A percentile compares a stretch with the other conserved stretches of the same genome.
Conservation (phyloP, 2,329 filamentous ascomycete genomes). For the Tolypocladium pustulatum region DNA sequence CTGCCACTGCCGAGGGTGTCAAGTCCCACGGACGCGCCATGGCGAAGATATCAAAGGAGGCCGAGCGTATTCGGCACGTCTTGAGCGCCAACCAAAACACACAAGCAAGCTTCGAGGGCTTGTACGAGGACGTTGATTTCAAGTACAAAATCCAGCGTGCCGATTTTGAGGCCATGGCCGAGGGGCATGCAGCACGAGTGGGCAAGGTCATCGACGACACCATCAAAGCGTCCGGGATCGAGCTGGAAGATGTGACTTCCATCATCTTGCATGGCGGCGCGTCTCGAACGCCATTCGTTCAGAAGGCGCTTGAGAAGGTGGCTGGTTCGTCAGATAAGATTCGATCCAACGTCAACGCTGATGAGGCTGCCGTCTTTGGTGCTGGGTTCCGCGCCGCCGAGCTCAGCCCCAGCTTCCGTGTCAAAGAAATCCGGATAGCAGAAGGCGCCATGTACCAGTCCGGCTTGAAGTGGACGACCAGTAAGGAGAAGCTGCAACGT, state of each 20-base stretch:
- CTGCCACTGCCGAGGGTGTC: conserved; percentile 52
- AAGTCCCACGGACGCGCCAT: conserved; percentile 71
- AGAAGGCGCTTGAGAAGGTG: conserved; percentile 72
- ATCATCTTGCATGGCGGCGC: conserved; percentile 89
- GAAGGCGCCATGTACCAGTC: conserved; percentile 67
- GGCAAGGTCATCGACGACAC: conserved; percentile 61
- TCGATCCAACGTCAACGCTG: conserved; percentile 88
- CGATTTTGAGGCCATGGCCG: conserved; percentile 71
- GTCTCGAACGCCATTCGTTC: conserved; percentile 86
- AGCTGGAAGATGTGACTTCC: conserved; percentile 69
- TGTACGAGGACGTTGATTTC: conserved; percentile 90
- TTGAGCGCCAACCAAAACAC: conserved; percentile 88
- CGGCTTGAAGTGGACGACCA: conserved; percentile 62
- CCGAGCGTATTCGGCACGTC: conserved; percentile 76
- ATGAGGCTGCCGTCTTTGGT: conserved; percentile 92
- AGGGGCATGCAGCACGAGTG: conserved; percentile 58
- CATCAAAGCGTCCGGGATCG: conserved; percentile 61
- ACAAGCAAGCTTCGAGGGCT: conserved; percentile 68
- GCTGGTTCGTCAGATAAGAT: conserved; percentile 68
- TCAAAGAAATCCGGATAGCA: conserved; percentile 87
- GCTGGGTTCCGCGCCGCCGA: conserved; percentile 89
- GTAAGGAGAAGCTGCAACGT: conserved; percentile 59
- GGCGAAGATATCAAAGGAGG: conserved; percentile 87
- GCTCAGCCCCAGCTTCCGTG: conserved; percentile 88
- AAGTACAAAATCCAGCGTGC: conserved; percentile 75